Base-by-base conservation (phyloP, 2,329 filamentous ascomycete species). In the Didymella glomerata region DNA sequence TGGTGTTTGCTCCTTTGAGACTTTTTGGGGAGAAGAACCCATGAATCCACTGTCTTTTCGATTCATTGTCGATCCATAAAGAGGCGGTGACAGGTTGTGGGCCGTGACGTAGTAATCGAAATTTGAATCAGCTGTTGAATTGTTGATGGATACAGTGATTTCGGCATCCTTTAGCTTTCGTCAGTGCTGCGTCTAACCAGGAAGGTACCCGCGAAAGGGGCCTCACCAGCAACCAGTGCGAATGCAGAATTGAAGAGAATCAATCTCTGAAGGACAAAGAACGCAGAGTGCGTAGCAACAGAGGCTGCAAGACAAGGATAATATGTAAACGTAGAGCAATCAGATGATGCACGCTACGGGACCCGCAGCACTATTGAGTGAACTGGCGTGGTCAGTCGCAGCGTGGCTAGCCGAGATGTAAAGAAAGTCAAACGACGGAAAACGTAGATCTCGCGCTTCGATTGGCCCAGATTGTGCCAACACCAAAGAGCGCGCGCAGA, bases 11-110 rank as follows among this genome's bases (percentile, higher is more conserved):
- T 66, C 47, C 32, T 68, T 61, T 55, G 57, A 41, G 27, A 54
- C 45, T n/a, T 69, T 64, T 47, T 63, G 55, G 38, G 50, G 55
- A 61, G 65, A 61, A 44, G 68, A 67, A 53, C 69, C 68, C 42
- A 70, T 66, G 62, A 72, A 72, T 63, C 68, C 73, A 61, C 73
- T 76, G 60, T 77, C 73, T 48, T 64, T 65, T 57, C 74, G 72
- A 55, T 70, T 65, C 73, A 77, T 77, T 63, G 60, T 68, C 50
- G 64, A 63, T 65, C 57, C 67, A 68, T 73, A 48, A 59, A 67
- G 60, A 48, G 54, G 47, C 56, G 53, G 54, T 63, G 58, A 56
- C 55, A 60, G 25, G 49, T 49, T 48, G 53, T 55, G 55, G 56
- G 34, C 41, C 57, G 64, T 66, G 64, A 67, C 54, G 61, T 68